Conservation (phyloP, 352 stramenopile species). For the Globisporangium emineosum region DNA sequence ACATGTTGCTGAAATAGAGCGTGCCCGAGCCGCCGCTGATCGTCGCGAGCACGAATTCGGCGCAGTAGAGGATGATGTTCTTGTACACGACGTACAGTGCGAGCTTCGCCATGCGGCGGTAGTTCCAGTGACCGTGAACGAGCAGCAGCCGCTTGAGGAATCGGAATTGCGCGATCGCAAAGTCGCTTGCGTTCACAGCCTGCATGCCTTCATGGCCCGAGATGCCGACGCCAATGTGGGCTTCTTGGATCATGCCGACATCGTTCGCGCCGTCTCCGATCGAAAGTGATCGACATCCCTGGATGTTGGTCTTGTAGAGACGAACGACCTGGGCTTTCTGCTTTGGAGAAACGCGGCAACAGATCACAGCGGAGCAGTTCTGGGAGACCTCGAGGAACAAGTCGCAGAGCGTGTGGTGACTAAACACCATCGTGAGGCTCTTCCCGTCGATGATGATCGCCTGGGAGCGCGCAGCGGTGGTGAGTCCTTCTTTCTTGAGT, state of each 20-base stretch:
- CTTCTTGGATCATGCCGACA: constrained; percentile 99
- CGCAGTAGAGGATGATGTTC: constrained; percentile 92
- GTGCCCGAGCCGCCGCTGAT: constrained; percentile 71
- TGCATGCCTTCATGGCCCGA: constrained; percentile 98
- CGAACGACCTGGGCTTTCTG: constrained; percentile 90
- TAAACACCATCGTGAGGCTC: constrained; percentile 76
- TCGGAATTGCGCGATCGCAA: constrained; percentile 98
- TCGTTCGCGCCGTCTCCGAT: constrained; percentile 99
- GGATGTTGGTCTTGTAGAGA: constrained; percentile 83
- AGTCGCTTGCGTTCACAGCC: constrained; percentile 97
- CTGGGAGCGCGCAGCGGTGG: constrained; percentile 18
- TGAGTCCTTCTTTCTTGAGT: constrained; percentile 24
- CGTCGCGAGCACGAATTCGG: constrained; percentile 87
- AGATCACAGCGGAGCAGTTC: constrained; percentile 85
- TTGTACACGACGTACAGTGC: constrained; percentile 99
- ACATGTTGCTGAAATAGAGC: constrained; percentile 89
- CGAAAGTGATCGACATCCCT: constrained; percentile 87
- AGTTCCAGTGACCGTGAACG: constrained; percentile 98
- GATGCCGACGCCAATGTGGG: constrained; percentile 98
- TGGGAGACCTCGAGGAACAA: constrained; percentile 86
- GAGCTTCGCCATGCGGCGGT: constrained; percentile 94
- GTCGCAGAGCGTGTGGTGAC: constrained; percentile 61
- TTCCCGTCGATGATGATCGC: constrained; percentile 76
- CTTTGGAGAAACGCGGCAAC: constrained; percentile 89
- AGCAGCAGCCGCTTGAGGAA: constrained; percentile 95